Evolutionary conservation across 2,329 filamentous ascomycete species (phyloP).

Genomic region (Ophiocordyceps camponoti-rufipedis): DNA sequence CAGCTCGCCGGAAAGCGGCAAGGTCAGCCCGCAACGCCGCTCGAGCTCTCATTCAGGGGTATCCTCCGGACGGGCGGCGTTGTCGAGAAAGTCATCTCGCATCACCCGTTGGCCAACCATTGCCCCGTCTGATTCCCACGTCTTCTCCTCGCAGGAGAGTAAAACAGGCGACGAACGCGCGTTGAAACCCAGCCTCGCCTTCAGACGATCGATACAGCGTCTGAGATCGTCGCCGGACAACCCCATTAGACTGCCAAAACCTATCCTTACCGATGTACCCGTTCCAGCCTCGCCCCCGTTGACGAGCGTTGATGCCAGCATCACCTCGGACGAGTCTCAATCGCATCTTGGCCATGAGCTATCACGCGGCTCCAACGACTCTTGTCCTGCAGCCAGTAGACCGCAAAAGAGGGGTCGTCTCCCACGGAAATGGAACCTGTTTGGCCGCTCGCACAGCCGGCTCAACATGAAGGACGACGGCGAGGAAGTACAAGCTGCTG

Average conservation of each 20-base stretch:
- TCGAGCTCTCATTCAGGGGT: conserved; percentile 23
- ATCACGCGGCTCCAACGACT: conserved; percentile 11
- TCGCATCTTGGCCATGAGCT: conserved; percentile 20
- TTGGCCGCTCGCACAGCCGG: conserved; percentile 34
- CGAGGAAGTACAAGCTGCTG: conserved; percentile 24
- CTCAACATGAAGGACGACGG: conserved; percentile 21
- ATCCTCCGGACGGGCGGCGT: conserved; percentile 20
- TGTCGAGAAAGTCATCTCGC: conserved; percentile 20
- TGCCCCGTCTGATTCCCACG: conserved; percentile 23
- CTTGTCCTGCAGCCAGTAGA: conserved; percentile 27
- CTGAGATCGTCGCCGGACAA: conserved; percentile 25
- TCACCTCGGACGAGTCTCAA: conserved; percentile 38
- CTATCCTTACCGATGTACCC: conserved; percentile 27
- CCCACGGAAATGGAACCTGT: conserved; percentile 45
- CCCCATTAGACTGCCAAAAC: conserved; percentile 30
- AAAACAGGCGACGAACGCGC: conserved; percentile 21
- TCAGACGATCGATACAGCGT: conserved; percentile 35
- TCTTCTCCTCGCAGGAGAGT: conserved; percentile 20
- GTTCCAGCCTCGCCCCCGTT: conserved; percentile 27
- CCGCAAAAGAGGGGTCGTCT: conserved; percentile 34
- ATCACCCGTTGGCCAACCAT: conserved; percentile 34
- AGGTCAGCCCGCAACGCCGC: conserved; percentile 21
- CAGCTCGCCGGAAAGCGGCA: conserved; percentile 29
- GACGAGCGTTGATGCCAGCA: conserved; percentile 36
- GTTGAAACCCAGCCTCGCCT: conserved; percentile 33